These are phyloP conservation scores for Cladophialophora yegresii DNA, from an alignment of 2,329 filamentous ascomycete species.

Conservation along the genomic window DNA sequence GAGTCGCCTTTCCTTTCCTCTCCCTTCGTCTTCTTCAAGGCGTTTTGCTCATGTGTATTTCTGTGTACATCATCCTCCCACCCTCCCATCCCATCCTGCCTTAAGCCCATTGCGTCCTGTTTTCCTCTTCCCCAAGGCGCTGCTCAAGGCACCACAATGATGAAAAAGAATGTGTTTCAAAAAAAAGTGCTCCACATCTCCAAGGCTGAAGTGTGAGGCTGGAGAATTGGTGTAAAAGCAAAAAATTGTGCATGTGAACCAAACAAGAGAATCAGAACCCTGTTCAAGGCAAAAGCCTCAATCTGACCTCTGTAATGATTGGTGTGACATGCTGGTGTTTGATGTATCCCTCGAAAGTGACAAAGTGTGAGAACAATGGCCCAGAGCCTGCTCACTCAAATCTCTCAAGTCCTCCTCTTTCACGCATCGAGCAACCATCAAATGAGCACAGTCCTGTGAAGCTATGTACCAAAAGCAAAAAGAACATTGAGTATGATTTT, in stretches of 20 bases:
- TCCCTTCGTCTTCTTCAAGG: too few relatives aligned
- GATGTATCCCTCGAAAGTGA: neutral
- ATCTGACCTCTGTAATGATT: constrained; percentile 9
- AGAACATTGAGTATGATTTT: constrained; percentile 27
- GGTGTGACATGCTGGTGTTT: neutral
- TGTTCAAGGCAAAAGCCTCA: constrained; percentile 3
- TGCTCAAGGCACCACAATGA: constrained; percentile 9
- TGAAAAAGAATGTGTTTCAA: too few relatives aligned
- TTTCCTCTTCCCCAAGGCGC: neutral
- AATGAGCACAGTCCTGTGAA: constrained; percentile 10
- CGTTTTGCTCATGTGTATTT: too few relatives aligned
- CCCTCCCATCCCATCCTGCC: neutral
- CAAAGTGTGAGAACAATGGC: constrained; percentile 3
- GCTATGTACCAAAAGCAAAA: constrained; percentile 9
- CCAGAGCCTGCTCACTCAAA: constrained; percentile 10
- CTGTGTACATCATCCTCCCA: too few relatives aligned
- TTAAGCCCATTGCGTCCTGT: neutral
- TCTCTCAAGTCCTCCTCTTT: constrained; percentile 1
- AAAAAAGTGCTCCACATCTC: neutral
- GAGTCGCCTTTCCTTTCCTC: too few relatives aligned
- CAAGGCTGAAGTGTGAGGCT: neutral
- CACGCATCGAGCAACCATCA: constrained; percentile 11
- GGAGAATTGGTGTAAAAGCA: neutral
- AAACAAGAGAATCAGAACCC: constrained; percentile 14
- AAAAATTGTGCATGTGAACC: constrained; percentile 1